Base-by-base conservation (phyloP, 441 rosid genomes). In the Isatis lusitanica region DNA sequence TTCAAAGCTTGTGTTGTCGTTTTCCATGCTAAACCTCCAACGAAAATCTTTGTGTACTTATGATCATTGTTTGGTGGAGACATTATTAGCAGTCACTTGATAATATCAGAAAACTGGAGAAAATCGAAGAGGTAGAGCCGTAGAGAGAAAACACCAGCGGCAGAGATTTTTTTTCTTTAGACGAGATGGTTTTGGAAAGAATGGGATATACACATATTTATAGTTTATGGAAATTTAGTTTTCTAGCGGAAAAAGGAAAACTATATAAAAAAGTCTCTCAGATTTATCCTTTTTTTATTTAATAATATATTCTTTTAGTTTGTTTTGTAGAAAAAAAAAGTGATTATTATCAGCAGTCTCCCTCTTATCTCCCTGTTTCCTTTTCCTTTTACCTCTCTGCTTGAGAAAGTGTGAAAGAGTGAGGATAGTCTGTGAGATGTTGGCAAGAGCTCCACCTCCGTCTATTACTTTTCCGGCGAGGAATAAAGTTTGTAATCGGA, bases 381-480 rank as follows among this genome's bases (percentile, higher is more conserved):
- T n/a, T 52, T 40, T 26, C 9, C 35, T 13, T 66, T 70, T 47
- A 47, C 52, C 18, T 62, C 61, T 24, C 18, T 10, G 48, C 36
- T 26, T 62, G 21, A 40, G 60, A 35, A 26, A 36, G 62, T 15
- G 56, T 30, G 21, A 30, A 33, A 52, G 4, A 64, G 46, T 38
- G 21, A 50, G 26, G 47, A 56, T 1, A 74, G 1, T 56, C 56
- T 28, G 5, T 7, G 58, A 68, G 56, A 81, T 81, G 82, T 59
- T 81, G 66, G 82, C 75, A 7, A 65, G 64, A 72, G 78, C 67
- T 67, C 74, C 78, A 47, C 67, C 79, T 8, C 75, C 79, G 36
- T 66, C 28, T 13, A 8, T 58, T 52, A 42, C 63, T 2, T 71
- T 77, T 1, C 80, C 74, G 74, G 43, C 59, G 21, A 59, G 76